phyloP scores from a whole-genome alignment of 2,329 filamentous ascomycete species.

The Capronia coronata region DNA sequence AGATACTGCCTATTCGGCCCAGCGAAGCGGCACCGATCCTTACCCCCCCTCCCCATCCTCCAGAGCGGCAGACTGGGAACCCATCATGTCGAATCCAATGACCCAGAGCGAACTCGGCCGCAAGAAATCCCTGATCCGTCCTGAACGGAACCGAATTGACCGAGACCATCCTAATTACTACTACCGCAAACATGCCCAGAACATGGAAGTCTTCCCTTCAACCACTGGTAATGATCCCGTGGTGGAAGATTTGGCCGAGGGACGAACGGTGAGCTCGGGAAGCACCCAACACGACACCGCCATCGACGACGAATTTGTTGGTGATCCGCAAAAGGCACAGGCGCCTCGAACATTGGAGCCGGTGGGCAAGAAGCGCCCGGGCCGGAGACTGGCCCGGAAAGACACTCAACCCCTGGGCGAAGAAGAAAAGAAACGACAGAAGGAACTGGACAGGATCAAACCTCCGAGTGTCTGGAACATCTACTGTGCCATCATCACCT shows the following conservation, averaged over 20 bases:
- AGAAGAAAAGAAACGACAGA: slow-evolving; percentile 55
- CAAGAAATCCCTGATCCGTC: slow-evolving; percentile 82
- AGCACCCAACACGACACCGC: slow-evolving; percentile 49
- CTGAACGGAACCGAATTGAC: slow-evolving; percentile 79
- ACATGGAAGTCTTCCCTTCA: slow-evolving; percentile 85
- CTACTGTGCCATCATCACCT: slow-evolving; percentile 89
- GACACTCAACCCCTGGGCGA: slow-evolving; percentile 51
- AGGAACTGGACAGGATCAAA: slow-evolving; percentile 57
- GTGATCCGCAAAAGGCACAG: slow-evolving; percentile 33
- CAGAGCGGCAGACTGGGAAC: slow-evolving; percentile 48
- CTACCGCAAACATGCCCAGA: slow-evolving; percentile 88
- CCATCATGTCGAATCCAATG: slow-evolving; percentile 42
- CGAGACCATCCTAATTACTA: slow-evolving; percentile 89
- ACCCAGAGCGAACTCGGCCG: slow-evolving; percentile 49
- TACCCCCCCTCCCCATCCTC: slow-evolving; percentile 37
- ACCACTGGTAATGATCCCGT: slow-evolving; percentile 88
- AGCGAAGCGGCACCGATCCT: slow-evolving; percentile 21
- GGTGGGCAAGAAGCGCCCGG: slow-evolving; percentile 35
- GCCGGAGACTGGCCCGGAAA: slow-evolving; percentile 59
- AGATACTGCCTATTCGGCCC: slow-evolving; percentile 32
- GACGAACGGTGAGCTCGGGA: slow-evolving; percentile 56
- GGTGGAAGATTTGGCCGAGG: slow-evolving; percentile 58
- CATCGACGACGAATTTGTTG: slow-evolving; percentile 31
- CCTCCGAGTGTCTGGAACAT: slow-evolving; percentile 90
- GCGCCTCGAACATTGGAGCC: slow-evolving; percentile 24